Evolutionary conservation across 2,329 filamentous ascomycete species (phyloP), one percentile per base, ranked within the genome.

Genomic region (Neurospora sp.): DNA sequence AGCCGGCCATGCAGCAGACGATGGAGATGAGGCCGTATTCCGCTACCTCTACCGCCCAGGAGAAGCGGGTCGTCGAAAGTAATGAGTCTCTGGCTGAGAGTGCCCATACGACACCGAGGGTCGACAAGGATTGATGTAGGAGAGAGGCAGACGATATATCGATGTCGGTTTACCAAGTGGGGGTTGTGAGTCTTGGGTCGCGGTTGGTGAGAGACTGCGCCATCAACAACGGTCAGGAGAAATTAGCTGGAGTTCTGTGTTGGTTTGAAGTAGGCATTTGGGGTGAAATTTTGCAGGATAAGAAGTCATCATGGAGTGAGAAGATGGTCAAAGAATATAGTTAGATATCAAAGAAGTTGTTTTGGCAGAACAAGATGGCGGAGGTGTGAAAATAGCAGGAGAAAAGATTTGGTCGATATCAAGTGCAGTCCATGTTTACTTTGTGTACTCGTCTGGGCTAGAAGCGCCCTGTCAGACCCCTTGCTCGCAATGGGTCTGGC

Each of bases 1-100:
- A 69, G 12, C 37, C 67, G 37, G 12, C 52, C 28, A 65, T 69
- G 19, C 67, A 69, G 37, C 46, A 69, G 19, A 62, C 67, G n/a
- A 65, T 69, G 36, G 39, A 52, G 39, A 57, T 46, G 28, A 67
- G 66, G 17, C 52, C 28, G 52, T 37, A n/a, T 46, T 11, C 41
- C 5, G 67, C 39, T 19, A 46, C 67, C 43, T 12, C 39, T 36
- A 17, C 28, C 23, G 8, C 15, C 52, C 52, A 62, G 3, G 52
- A 62, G 52, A 62, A 62, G 52, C 52, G 52, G 15, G 28, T 62
- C 4, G 52, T 62, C 8, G 52, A 62, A 5, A 62, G 28, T 1
- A 62, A 10, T 12, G 52, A 62, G 28, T 62, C 52, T 33, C 8
- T 62, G 28, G n/a, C 23, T 33, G 52, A 62, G 28, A 62, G 52